Evolutionary conservation across 768 basidiomycete genomes (phyloP), one percentile per base, ranked within the genome.

Genomic region (Nidula microcarpa): DNA sequence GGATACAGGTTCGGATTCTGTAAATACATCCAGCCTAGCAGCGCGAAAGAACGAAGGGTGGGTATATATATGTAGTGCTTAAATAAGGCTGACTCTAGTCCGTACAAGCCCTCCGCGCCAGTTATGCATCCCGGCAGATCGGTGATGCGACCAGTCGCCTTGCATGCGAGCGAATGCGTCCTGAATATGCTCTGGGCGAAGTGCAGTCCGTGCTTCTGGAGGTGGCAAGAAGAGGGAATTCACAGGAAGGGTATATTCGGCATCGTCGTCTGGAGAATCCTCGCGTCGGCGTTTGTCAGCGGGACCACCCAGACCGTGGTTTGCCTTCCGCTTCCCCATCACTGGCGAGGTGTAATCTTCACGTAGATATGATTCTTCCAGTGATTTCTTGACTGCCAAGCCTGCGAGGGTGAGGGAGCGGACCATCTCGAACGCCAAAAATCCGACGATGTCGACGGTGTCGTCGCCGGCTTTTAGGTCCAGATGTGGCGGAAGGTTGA

Each of bases 371-470:
- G 85, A 80, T 54, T 91, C 86, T 65, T 90, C 89, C 36, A 91
- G 74, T 3, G 86, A 78, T 59, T 82, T 86, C 69, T 92, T 92
- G 61, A 94, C 87, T 33, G 87, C 83, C 36, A 94, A 79, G 2
- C 92, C 95, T 1, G 90, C 91, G 41, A 96, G 79, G 0, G 93
- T 94, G 47, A 98, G 80, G 2, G 92, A 91, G 49, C 94, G 87
- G 33, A 98, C 94, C 87, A 96, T 94, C 68, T 98, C 95, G 69
- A 96, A 98, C 0, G 93, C 89, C 43, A 98, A 84, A 73, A 98
- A 98, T 23, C 95, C 95, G 61, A 98, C 92, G 54, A 97, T 95
- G 64, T 98, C 95, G 62, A 95, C 78, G 2, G 95, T 94, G 68
- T 97, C 94, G 68, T 97, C 95, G 68, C 89, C 91, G 33, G 90